phyloP scores from a whole-genome alignment of 345 rosid genomes.

The Brassica rapa region DNA sequence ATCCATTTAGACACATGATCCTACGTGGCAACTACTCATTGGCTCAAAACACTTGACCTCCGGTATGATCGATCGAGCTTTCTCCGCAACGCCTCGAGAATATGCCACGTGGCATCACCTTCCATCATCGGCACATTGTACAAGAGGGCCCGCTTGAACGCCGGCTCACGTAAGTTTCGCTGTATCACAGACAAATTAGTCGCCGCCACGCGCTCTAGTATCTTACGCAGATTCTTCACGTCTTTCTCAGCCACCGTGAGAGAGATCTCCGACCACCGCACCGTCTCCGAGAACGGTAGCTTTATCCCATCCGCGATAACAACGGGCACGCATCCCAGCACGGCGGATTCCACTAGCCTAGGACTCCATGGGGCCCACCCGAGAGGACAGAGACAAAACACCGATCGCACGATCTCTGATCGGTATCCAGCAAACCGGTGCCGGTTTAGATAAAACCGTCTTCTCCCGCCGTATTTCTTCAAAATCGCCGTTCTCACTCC shows the following conservation, averaged over 20 bases:
- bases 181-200: slow-evolving; percentile 73
- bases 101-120: slow-evolving; percentile 95
- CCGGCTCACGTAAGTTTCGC: slow-evolving; percentile 66
- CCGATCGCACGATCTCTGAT: slow-evolving; percentile 76
- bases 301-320: slow-evolving; percentile 83
- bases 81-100: slow-evolving; percentile 50
- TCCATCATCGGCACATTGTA: slow-evolving; percentile 53
- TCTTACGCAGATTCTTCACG: slow-evolving; percentile 55
- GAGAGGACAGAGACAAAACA: slow-evolving; percentile 84
- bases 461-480: slow-evolving; percentile 64
- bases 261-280: slow-evolving; percentile 80
- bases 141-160: slow-evolving; percentile 62
- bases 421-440: slow-evolving; percentile 80
- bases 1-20: slow-evolving; percentile 30
- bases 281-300: slow-evolving; percentile 64
- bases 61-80: slow-evolving; percentile 58
- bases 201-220: slow-evolving; percentile 70
- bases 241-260: slow-evolving; percentile 82
- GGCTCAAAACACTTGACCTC: slow-evolving; percentile 43
- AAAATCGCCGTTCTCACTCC: slow-evolving; percentile 84
- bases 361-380: slow-evolving; percentile 99
- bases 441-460: slow-evolving; percentile 73
- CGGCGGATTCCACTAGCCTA: slow-evolving; percentile 82
- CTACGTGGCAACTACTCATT: slow-evolving; percentile 41
- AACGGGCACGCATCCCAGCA: slow-evolving; percentile 90